Base-by-base conservation (phyloP, 2,329 filamentous ascomycete species). In the Exserohilum turcica region DNA sequence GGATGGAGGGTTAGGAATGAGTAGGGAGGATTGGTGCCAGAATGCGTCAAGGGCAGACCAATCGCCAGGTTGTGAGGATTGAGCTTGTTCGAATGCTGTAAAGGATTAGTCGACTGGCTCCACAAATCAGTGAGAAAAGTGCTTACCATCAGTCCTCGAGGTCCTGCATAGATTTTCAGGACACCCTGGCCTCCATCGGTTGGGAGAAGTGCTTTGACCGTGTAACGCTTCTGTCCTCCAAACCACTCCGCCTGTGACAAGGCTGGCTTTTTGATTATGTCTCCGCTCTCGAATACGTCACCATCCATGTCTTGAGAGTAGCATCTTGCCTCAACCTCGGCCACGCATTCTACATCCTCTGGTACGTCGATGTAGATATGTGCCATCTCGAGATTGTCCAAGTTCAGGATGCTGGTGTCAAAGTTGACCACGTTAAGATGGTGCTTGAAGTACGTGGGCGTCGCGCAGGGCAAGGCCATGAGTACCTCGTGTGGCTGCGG, bases 221-320 rank as follows among this genome's bases (percentile, higher is more conserved):
- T 96, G 73, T 96, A 97, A 27, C 91, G 86, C 75, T 99, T 99
- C 61, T 88, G 81, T 13, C 92, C 92, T 60, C 83, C 84, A 65
- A 90, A 84, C 94, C 94, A 99, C 70, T 96, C 92, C 3, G 91
- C 90, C 74, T 99, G 94, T 1, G 92, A 87, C 18, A 99, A 80
- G 1, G 92, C 93, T 48, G 89, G 86, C 77, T 97, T 97, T 68
- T 84, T 89, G 19, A 96, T 80, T 21, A 89, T 79, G 12, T 97
- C 93, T 29, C 94, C 92, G 61, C 87, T 96, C 74, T 99, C 94
- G 70, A 96, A 97, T 59, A 88, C 83, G 72, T 99, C 94, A 2
- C 94, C 95, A 69, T 99, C 94, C 0, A 82, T 82, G 70, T 99
- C 94, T 33, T 88, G 83, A 1, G 89, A 84, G 70, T 90, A 95